These are phyloP conservation scores for Eimeria zaria DNA, from an alignment of 169 alveolate genomes.

Conservation along the genomic window DNA sequence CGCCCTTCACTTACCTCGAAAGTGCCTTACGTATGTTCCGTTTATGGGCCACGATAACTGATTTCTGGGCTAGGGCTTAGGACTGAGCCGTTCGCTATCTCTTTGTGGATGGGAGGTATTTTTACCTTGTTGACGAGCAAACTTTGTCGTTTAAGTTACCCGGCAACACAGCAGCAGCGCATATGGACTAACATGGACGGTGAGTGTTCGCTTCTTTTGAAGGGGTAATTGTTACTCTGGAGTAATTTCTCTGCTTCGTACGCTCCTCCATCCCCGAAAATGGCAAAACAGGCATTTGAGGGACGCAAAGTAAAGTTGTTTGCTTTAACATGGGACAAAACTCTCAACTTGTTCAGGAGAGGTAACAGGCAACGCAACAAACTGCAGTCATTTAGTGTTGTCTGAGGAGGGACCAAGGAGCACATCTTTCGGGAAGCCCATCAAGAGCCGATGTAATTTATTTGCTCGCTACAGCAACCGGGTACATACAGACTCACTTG, in stretches of 20 bases:
- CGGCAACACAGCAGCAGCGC: not conserved
- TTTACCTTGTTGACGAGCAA: not conserved
- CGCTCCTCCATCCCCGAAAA: no score
- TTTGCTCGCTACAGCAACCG: no score
- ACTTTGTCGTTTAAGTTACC: not conserved
- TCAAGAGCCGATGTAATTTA: no score
- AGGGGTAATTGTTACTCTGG: no score
- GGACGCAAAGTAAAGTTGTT: not conserved
- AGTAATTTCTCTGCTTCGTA: no score
- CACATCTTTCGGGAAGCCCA: no score
- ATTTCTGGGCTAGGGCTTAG: not conserved
- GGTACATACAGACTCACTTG: no score
- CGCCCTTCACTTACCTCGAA: not conserved
- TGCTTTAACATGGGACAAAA: not conserved
- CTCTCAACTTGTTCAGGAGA: no score
- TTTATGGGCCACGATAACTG: not conserved
- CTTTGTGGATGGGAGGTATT: not conserved
- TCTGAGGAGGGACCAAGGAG: not conserved
- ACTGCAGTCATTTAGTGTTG: not conserved
- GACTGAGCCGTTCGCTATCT: not conserved
- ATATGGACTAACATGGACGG: no score
- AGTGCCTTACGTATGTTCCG: not conserved
- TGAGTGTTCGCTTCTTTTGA: no score
- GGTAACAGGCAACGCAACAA: not conserved
- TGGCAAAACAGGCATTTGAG: no score